Evolutionary conservation across 164 flowering plant genomes (phyloP).

Genomic region (Vitis rupestris): DNA sequence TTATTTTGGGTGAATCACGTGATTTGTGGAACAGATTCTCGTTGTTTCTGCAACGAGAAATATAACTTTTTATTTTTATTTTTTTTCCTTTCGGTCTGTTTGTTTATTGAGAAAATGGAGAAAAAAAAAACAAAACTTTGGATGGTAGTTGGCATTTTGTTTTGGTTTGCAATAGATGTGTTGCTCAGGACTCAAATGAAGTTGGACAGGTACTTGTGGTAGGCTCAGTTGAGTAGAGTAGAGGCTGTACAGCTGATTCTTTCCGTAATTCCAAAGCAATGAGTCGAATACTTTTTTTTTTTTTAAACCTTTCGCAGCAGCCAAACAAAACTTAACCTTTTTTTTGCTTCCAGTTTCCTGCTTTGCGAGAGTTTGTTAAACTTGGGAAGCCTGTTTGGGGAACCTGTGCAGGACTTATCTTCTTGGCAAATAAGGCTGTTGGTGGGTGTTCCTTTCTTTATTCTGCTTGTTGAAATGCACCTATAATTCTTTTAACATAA

Average conservation of each 20-base stretch:
- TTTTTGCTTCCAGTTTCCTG: conserved; percentile 66
- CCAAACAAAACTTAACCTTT: background rate
- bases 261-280: too few species aligned
- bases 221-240: too few species aligned
- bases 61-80: background rate
- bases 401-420: conserved; percentile 97
- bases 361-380: conserved; percentile 81
- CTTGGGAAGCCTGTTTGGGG: conserved; percentile 99
- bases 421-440: conserved; percentile 77
- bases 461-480: background rate
- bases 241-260: too few species aligned
- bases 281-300: too few species aligned
- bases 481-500: background rate
- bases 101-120: background rate
- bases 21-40: background rate
- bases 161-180: too few species aligned
- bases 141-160: too few species aligned
- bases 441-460: conserved; percentile 40
- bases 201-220: too few species aligned
- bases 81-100: background rate
- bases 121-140: background rate
- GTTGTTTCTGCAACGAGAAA: background rate
- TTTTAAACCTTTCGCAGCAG: too few species aligned
- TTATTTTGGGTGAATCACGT: too few species aligned
- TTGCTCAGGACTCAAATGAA: too few species aligned